Evolutionary conservation across 345 rosid species (phyloP), one percentile per base, ranked within the genome.

Genomic region (Erucastrum elatum): DNA sequence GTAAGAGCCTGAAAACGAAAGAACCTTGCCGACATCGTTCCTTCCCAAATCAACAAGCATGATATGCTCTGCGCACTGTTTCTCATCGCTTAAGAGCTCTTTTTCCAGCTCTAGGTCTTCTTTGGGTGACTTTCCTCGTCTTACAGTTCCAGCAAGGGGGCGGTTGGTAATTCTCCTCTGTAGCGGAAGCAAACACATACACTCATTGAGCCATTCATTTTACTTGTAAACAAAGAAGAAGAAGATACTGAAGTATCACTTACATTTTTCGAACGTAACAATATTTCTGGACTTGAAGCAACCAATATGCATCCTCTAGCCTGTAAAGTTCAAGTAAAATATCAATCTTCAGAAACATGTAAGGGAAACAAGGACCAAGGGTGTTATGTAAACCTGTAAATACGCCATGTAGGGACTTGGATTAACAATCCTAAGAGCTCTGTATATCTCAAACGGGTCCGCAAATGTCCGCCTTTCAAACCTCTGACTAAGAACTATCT

Each of bases 21-120:
- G n/a, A n/a, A 93, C 99, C 99, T 91, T 93, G 77, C 99, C 99
- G 64, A 94, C 99, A 80, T 94, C 99, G 33, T 95, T 95, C 81
- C 99, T 88, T 61, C 99, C 99, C 84, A 95, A 85, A 85, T 95
- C 99, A 76, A 95, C 98, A 15, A 95, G 89, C 99, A 95, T 91
- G 67, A 93, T 91, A 84, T 94, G 98, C 83, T 94, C 98, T 9
- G 98, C 98, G 63, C 98, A 88, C 77, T 94, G 96, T 85, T 94
- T 94, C 74, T 89, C 89, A 85, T 92, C 96, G 67, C 84, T 89
- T 75, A 94, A 77, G 75, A 94, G 97, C 84, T 88, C 90, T 70
- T 85, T 83, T 80, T 90, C 95, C 75, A 92, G 67, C 87, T 88
- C 84, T 27, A 80, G 8, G 81, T 94, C 98, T 86, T 94, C 98